Evolutionary conservation across 1,284 basidiomycete species (phyloP).

Genomic region (Ustilago loliicola): DNA sequence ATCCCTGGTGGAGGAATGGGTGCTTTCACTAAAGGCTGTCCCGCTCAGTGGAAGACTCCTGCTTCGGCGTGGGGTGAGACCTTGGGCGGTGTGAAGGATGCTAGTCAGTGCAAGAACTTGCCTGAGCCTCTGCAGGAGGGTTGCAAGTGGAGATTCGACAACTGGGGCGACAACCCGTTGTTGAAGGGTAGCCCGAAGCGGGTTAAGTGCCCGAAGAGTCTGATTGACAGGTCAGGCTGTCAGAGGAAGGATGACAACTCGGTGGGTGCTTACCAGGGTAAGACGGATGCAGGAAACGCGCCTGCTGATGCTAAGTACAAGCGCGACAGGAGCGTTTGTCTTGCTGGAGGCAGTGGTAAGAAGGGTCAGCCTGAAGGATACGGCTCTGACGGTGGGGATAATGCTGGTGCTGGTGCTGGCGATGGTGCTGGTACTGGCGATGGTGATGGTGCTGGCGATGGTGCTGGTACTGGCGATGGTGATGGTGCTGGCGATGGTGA

Average conservation of each 20-base stretch:
- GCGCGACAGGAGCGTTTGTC: constrained; percentile 43
- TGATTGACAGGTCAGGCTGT: constrained; percentile 50
- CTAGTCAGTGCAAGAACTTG: constrained; percentile 15
- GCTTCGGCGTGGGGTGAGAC: constrained; percentile 26
- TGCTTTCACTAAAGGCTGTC: constrained; percentile 37
- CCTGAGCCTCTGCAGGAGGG: constrained; percentile 34
- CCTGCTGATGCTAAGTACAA: constrained; percentile 33
- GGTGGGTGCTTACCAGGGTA: constrained; percentile 20
- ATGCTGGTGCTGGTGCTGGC: neutral
- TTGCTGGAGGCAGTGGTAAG: constrained; percentile 15
- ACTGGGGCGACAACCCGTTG: constrained; percentile 42
- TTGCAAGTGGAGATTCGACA: constrained; percentile 40
- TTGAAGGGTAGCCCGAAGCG: constrained; percentile 27
- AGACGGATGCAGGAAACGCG: constrained; percentile 9
- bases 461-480: neutral
- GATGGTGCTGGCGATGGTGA: neutral
- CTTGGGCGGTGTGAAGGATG: constrained; percentile 27
- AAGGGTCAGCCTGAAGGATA: constrained; percentile 1
- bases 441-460: neutral
- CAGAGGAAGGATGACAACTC: constrained; percentile 48
- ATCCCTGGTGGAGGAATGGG: constrained; percentile 53
- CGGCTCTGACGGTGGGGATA: neutral
- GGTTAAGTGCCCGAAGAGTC: constrained; percentile 38
- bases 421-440: neutral
- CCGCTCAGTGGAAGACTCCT: constrained; percentile 25